A percentile compares a stretch with the other conserved stretches of the same genome.
phyloP scores from a whole-genome alignment of 2,329 filamentous ascomycete species.

The Tolypocladium capitatum region DNA sequence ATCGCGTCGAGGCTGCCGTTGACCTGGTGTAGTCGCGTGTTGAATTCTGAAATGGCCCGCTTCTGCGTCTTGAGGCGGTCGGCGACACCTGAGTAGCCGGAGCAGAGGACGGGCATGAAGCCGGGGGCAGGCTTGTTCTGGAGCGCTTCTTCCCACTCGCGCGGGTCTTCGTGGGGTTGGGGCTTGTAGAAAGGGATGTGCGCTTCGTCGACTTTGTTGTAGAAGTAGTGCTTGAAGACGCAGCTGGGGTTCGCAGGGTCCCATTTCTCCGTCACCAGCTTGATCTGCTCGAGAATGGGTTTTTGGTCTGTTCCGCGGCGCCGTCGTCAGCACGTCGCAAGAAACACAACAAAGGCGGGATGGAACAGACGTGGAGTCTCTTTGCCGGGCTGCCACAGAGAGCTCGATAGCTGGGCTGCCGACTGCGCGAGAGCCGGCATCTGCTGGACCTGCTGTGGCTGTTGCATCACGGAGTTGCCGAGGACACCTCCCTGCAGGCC shows the following conservation, averaged over 20 bases:
- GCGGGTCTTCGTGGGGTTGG: constrained; percentile 54
- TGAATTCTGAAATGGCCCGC: constrained; percentile 54
- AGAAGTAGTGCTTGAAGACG: constrained; percentile 73
- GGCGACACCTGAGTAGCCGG: constrained; percentile 59
- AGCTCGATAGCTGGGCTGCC: constrained; percentile 33
- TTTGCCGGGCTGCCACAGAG: constrained; percentile 39
- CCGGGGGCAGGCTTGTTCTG: constrained; percentile 64
- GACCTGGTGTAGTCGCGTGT: constrained; percentile 63
- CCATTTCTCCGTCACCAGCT: constrained; percentile 61
- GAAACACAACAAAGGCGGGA: neutral
- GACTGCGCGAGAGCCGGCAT: constrained; percentile 30
- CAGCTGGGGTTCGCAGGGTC: constrained; percentile 54
- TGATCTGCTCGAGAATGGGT: constrained; percentile 61
- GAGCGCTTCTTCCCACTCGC: constrained; percentile 74
- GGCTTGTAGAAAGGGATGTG: constrained; percentile 67
- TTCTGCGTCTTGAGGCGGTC: constrained; percentile 62
- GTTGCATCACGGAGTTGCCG: constrained; percentile 18
- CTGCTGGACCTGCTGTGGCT: constrained; percentile 27
- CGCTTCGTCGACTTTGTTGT: constrained; percentile 67
- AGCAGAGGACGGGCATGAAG: constrained; percentile 64
- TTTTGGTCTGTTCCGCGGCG: constrained; percentile 39
- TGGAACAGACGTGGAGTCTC: constrained; percentile 31
- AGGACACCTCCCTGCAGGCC: constrained; percentile 24
- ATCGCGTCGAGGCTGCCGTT: constrained; percentile 61
- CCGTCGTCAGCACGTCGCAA: constrained; percentile 1